Evolutionary conservation across 225 moss, liverwort and hornwort species (phyloP), one percentile per base, ranked within the genome.

Genomic region (Lunularia cruciata): DNA sequence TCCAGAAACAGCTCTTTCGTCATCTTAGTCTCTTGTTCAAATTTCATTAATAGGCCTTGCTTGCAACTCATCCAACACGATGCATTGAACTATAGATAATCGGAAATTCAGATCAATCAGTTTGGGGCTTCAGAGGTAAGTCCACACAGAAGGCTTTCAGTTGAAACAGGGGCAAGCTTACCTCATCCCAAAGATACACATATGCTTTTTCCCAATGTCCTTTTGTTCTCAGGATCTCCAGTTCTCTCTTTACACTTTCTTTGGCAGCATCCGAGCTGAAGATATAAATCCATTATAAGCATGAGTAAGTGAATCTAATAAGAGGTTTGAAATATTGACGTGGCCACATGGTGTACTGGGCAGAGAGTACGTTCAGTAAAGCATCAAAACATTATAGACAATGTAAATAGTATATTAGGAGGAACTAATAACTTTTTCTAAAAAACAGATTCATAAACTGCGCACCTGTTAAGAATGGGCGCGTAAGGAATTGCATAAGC

Each of bases 171-270:
- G 8, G 59, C 11, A 61, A 78, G 47, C 67, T 71, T 83, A 80
- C 92, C 89, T 92, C 92, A 75, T 92, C 89, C 92, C 92, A 92
- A 72, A 92, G 75, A 74, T 92, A 92, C 71, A 92, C 86, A 72
- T 92, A 92, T 12, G 90, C 90, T 64, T 88, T 92, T 72, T 79
- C 88, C 92, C 92, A 92, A 75, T 92, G 92, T 60, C 72, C 26
- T 70, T 85, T 83, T 19, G 76, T 83, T 78, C 81, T 86, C 48
- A 92, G 72, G 64, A 84, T 77, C 72, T 85, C 88, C 65, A 92
- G 65, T 73, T 92, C 92, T 67, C 76, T 65, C 60, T 77, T 85
- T 19, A 92, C 77, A 68, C 84, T 83, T 70, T 86, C 85, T 79
- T 86, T 90, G 0, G 92, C 85, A 71, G 75, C 61, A 39, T 86